Percentiles rank a stretch among this genome's conserved stretches.
phyloP scores from a whole-genome alignment of 768 basidiomycete species.

The Russula emetica region DNA sequence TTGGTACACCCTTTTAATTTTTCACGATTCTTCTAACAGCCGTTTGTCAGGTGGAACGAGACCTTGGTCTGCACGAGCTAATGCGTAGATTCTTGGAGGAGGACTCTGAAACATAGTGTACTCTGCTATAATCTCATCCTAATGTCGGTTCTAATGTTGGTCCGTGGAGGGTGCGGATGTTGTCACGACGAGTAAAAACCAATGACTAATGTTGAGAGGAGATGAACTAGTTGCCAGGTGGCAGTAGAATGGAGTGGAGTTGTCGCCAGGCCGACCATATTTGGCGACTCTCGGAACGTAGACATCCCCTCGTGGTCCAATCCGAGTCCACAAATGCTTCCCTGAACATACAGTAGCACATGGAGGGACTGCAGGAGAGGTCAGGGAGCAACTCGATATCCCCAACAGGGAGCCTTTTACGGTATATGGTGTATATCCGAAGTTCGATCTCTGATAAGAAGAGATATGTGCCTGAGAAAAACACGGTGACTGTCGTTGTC shows the following conservation, averaged over 20 bases:
- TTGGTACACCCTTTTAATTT: slow-evolving; percentile 30
- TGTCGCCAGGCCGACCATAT: neutral
- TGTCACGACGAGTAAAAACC: neutral
- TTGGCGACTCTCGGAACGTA: neutral
- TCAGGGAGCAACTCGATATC: neutral
- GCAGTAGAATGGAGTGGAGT: neutral
- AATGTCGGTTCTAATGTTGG: neutral
- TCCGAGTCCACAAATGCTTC: neutral
- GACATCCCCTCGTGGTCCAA: neutral
- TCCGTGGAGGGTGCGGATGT: neutral
- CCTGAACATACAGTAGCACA: neutral
- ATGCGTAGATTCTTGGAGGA: slow-evolving; percentile 37
- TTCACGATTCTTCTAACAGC: neutral
- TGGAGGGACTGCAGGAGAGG: neutral
- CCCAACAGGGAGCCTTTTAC: neutral
- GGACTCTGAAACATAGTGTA: slow-evolving; percentile 2
- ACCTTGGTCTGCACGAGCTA: slow-evolving; percentile 48
- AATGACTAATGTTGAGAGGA: neutral
- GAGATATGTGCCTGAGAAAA: neutral
- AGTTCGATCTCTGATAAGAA: too few relatives aligned
- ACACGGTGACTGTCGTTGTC: too few relatives aligned
- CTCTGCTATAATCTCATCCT: neutral
- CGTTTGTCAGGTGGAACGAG: slow-evolving; percentile 50
- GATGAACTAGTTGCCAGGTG: neutral
- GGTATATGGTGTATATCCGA: too few relatives aligned